Conservation (phyloP, 2,329 filamentous ascomycete genomes). For the Aspergillus sp. region DNA sequence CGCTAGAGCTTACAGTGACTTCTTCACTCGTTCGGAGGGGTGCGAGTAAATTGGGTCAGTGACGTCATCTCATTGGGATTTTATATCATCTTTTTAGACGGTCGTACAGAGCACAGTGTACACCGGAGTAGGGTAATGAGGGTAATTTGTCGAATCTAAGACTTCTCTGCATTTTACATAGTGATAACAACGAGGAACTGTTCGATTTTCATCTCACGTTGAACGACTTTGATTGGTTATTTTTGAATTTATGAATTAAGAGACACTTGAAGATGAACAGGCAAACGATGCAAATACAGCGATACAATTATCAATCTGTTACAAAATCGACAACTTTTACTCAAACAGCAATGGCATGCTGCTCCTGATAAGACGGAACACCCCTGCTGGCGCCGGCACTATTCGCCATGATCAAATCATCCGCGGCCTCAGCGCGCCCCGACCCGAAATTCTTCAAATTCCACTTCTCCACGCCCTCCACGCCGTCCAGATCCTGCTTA, state of each 20-base stretch:
- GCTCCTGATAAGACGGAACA: background rate
- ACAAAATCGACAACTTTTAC: too few relatives aligned
- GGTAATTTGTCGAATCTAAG: too few relatives aligned
- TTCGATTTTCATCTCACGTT: too few relatives aligned
- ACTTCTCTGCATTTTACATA: too few relatives aligned
- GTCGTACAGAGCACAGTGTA: too few relatives aligned
- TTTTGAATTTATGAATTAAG: too few relatives aligned
- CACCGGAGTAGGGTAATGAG: too few relatives aligned
- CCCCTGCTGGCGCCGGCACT: background rate
- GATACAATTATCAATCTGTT: too few relatives aligned
- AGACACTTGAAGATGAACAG: too few relatives aligned
- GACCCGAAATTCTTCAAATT: slow-evolving; percentile 45
- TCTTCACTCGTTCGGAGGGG: background rate
- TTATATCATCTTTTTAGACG: background rate
- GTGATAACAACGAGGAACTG: too few relatives aligned
- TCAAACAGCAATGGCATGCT: background rate
- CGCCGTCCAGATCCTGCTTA: slow-evolving; percentile 38
- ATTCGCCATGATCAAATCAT: slow-evolving; percentile 22
- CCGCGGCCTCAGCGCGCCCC: slow-evolving; percentile 46
- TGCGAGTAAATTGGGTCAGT: background rate
- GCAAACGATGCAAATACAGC: too few relatives aligned
- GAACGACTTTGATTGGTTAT: too few relatives aligned
- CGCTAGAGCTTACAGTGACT: background rate
- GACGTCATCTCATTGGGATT: background rate
- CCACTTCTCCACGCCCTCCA: slow-evolving; percentile 51